Evolutionary conservation across 257 asterid genomes (phyloP), one percentile per base, ranked within the genome.

Genomic region (Solanum rostratum): DNA sequence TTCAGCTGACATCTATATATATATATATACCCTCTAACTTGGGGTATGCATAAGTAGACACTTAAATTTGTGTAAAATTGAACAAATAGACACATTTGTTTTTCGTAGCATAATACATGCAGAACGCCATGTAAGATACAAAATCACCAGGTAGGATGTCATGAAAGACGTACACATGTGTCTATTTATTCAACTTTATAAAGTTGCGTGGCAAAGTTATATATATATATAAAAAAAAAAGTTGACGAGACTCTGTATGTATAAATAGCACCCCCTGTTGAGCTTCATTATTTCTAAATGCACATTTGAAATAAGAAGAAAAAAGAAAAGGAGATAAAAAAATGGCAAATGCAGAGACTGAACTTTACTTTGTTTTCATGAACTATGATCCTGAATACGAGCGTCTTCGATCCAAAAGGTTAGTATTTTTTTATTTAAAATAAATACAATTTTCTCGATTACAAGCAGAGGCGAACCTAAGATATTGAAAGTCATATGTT

Each of bases 331-430:
- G 63, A 49, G 19, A 9, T n/a, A 6, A 41, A 15, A 20, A 20
- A 39, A 81, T 81, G 84, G 78, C 59, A 60, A 81, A 37, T 13
- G 73, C 14, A 60, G 62, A 60, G n/a, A 81, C 27, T 60, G 96
- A 94, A 90, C 86, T 91, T 14, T 88, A 95, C 83, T 95, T 93
- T 37, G 98, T 95, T 55, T 95, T 95, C 93, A 89, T 95, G 99
- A 92, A 93, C 81, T 94, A 91, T 60, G 98, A 95, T 87, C 92
- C 98, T 3, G 94, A 95, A 81, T 95, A 93, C 74, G 97, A 93
- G 55, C 93, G 97, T 52, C 98, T 95, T 66, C 93, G 91, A 55
- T 91, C 97, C 43, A 89, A 79, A 92, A 92, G 93, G 97, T 91
- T 50, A 3, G 83, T 57, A 50, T 41, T 39, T 54, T 46, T 29